Conservation (phyloP, 2,329 filamentous ascomycete species). For the Sodiomyces alkalinus region DNA sequence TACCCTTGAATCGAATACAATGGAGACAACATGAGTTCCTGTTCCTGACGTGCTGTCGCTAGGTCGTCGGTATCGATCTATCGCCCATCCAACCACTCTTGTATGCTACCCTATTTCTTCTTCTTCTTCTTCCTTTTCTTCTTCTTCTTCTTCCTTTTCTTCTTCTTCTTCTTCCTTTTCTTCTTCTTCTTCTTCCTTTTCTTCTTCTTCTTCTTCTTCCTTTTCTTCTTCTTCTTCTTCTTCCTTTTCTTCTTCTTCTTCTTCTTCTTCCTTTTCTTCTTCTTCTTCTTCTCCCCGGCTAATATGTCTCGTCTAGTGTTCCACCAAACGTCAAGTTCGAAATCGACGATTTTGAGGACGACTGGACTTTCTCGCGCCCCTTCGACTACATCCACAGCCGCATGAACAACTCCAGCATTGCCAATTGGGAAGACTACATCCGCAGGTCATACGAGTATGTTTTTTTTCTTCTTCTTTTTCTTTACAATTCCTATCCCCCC, state of each 20-base stretch:
- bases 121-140: constrained; percentile 1
- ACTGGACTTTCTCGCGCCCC: constrained; percentile 15
- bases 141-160: not conserved
- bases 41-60: not conserved
- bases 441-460: constrained; percentile 23
- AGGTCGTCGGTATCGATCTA: constrained; percentile 22
- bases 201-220: not conserved
- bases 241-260: not conserved
- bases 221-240: too few species aligned
- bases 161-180: not conserved
- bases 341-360: constrained; percentile 20
- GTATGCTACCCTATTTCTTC: too few species aligned
- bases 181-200: not conserved
- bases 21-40: too few species aligned
- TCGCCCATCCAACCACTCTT: constrained; percentile 24
- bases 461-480: constrained; percentile 21
- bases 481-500: constrained; percentile 11
- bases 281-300: too few species aligned
- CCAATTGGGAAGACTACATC: constrained; percentile 37
- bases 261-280: constrained; percentile 1
- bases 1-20: not conserved
- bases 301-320: constrained; percentile 13
- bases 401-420: constrained; percentile 36
- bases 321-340: constrained; percentile 23
- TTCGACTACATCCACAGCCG: constrained; percentile 47